Evolutionary conservation across 2,329 filamentous ascomycete genomes (phyloP).

Genomic region (Thelonectria rubi): DNA sequence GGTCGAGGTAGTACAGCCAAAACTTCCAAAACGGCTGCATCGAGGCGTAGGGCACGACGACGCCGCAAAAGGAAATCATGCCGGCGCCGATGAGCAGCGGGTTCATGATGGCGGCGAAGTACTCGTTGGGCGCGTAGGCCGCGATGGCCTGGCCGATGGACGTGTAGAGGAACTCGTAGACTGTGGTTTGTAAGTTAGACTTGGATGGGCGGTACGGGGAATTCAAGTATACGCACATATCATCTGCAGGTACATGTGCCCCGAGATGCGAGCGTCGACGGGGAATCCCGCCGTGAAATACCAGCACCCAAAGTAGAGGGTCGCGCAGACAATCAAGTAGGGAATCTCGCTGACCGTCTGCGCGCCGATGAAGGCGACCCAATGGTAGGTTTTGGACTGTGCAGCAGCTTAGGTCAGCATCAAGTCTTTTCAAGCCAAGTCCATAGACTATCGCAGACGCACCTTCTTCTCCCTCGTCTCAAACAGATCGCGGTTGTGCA

Average conservation of each 20-base stretch:
- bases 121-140: slow-evolving; percentile 59
- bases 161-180: slow-evolving; percentile 54
- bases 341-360: slow-evolving; percentile 53
- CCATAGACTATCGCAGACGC: too few species aligned
- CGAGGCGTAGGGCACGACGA: slow-evolving; percentile 36
- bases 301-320: slow-evolving; percentile 58
- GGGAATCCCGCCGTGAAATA: slow-evolving; percentile 52
- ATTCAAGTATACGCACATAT: slow-evolving; percentile 53
- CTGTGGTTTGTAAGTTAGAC: slow-evolving; percentile 37
- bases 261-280: slow-evolving; percentile 53
- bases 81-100: slow-evolving; percentile 54
- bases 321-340: slow-evolving; percentile 49
- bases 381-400: slow-evolving; percentile 57
- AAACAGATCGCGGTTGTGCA: slow-evolving; percentile 57
- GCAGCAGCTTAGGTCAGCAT: not conserved
- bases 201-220: too few species aligned
- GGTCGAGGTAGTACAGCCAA: slow-evolving; percentile 54
- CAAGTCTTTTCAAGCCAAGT: not conserved
- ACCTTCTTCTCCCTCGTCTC: slow-evolving; percentile 58
- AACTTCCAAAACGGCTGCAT: slow-evolving; percentile 41
- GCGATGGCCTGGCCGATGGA: slow-evolving; percentile 55
- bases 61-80: slow-evolving; percentile 40
- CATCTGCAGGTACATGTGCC: slow-evolving; percentile 57
- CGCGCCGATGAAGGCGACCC: slow-evolving; percentile 61
- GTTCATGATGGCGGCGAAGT: slow-evolving; percentile 58